phyloP scores from a whole-genome alignment of 2,329 filamentous ascomycete genomes.

The Diaporthe eres region DNA sequence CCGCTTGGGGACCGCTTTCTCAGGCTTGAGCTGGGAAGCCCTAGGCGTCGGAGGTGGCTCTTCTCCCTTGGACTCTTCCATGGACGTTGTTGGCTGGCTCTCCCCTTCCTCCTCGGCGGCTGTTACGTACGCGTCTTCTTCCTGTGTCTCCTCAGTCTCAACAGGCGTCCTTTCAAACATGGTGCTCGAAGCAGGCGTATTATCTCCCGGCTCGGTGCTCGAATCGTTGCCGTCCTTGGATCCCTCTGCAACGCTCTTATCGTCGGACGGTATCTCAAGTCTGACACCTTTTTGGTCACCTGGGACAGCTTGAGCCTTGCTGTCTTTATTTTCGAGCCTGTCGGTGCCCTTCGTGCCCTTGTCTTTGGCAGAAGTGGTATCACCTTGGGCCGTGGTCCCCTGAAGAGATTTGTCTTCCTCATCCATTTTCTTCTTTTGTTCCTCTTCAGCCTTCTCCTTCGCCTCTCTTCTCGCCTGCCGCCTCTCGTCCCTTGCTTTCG shows the following conservation, averaged over 20 bases:
- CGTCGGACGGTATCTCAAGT: slow-evolving; percentile 48
- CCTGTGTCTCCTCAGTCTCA: slow-evolving; percentile 36
- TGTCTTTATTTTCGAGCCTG: slow-evolving; percentile 51
- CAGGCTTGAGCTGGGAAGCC: not conserved
- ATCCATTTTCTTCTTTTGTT: slow-evolving; percentile 51
- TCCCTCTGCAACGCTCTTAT: slow-evolving; percentile 1
- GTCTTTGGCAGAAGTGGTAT: not conserved
- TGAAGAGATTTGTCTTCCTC: slow-evolving; percentile 21
- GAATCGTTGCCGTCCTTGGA: slow-evolving; percentile 7
- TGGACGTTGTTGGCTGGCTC: slow-evolving; percentile 21
- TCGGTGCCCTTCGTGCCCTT: slow-evolving; percentile 31
- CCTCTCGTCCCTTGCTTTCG: slow-evolving; percentile 54
- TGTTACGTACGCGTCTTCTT: slow-evolving; percentile 35
- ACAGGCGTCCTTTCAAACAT: not conserved
- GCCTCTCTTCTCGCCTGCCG: slow-evolving; percentile 49
- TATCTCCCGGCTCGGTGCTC: slow-evolving; percentile 42
- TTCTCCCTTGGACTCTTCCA: slow-evolving; percentile 4
- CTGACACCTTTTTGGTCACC: slow-evolving; percentile 52
- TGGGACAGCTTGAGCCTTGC: slow-evolving; percentile 40
- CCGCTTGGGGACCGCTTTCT: not conserved
- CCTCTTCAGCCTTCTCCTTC: slow-evolving; percentile 49
- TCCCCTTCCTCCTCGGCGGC: slow-evolving; percentile 20
- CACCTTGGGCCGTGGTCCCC: not conserved
- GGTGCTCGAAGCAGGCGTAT: slow-evolving; percentile 41
- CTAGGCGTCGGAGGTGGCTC: slow-evolving; percentile 18